Evolutionary conservation across 2,329 filamentous ascomycete genomes (phyloP).

Genomic region (Fusarium poae): DNA sequence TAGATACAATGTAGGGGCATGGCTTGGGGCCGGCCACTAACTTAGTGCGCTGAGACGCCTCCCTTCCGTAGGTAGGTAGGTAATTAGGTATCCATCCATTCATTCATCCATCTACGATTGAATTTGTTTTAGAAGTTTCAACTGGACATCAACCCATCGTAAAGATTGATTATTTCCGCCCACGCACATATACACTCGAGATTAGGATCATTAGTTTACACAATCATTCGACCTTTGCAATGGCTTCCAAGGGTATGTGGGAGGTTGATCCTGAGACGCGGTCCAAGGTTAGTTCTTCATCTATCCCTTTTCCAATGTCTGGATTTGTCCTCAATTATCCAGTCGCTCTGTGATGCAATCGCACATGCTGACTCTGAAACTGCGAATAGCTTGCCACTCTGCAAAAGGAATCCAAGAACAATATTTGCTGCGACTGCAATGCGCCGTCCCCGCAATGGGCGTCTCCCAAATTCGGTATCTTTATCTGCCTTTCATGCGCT

Average conservation of each 20-base stretch:
- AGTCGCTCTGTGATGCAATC: constrained; percentile 8
- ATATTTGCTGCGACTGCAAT: constrained; percentile 92
- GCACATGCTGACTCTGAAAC: constrained; percentile 28
- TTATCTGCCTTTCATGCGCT: constrained; percentile 97
- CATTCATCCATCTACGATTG: constrained; percentile 38
- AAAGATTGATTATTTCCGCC: constrained; percentile 4
- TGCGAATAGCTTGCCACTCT: constrained; percentile 81
- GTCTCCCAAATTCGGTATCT: constrained; percentile 95
- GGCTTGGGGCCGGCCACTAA: constrained; percentile 23
- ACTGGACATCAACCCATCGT: constrained; percentile 35
- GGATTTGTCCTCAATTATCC: constrained; percentile 10
- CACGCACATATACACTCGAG: constrained; percentile 10
- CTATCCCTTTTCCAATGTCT: constrained; percentile 17
- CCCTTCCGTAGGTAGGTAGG: no score
- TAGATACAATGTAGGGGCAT: constrained; percentile 21
- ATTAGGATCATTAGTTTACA: constrained; percentile 4
- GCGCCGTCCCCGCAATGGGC: constrained; percentile 99
- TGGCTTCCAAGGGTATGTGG: constrained; percentile 89
- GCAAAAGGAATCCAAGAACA: constrained; percentile 91
- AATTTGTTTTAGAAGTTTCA: constrained; percentile 7
- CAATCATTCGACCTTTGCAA: constrained; percentile 48
- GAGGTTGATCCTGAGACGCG: constrained; percentile 98
- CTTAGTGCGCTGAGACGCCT: constrained; percentile 26
- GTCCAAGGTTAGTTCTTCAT: constrained; percentile 77
- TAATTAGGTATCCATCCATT: no score